Conservation (phyloP, 352 stramenopile genomes). For the Ophiocytium majus region DNA sequence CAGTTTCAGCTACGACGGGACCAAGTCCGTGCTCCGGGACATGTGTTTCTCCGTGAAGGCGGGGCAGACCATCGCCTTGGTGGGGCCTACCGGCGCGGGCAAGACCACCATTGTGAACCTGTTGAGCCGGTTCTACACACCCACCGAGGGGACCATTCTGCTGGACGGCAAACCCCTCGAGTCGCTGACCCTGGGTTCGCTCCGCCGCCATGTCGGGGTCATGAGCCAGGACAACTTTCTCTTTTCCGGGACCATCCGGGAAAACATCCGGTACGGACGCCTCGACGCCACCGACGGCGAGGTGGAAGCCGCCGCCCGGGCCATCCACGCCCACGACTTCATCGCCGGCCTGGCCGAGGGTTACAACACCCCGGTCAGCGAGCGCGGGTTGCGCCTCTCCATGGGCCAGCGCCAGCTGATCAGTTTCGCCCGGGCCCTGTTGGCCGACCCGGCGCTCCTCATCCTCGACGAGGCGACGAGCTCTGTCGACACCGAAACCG, state of each 20-base stretch:
- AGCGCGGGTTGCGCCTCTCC: slow-evolving; percentile 91
- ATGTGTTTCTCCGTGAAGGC: slow-evolving; percentile 62
- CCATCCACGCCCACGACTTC: slow-evolving; percentile 80
- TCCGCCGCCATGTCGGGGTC: slow-evolving; percentile 58
- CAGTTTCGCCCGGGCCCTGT: slow-evolving; percentile 79
- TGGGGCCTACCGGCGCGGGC: slow-evolving; percentile 67
- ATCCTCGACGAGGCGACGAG: slow-evolving; percentile 25
- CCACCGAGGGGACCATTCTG: slow-evolving; percentile 51
- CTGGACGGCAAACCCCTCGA: slow-evolving; percentile 67
- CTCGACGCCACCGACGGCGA: slow-evolving; percentile 57
- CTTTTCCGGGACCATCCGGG: slow-evolving; percentile 63
- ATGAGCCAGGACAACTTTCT: slow-evolving; percentile 73
- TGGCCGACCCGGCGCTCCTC: slow-evolving; percentile 49
- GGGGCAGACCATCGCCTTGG: slow-evolving; percentile 66
- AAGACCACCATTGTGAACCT: slow-evolving; percentile 73
- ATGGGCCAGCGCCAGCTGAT: slow-evolving; percentile 94
- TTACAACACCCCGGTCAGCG: slow-evolving; percentile 81
- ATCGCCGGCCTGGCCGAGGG: slow-evolving; percentile 71
- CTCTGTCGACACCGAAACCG: slow-evolving; percentile 76
- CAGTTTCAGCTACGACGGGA: neutral
- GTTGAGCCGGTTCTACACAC: slow-evolving; percentile 68
- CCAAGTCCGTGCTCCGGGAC: slow-evolving; percentile 60
- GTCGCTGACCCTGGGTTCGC: slow-evolving; percentile 53
- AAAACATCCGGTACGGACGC: slow-evolving; percentile 55
- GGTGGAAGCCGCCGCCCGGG: slow-evolving; percentile 65